phyloP scores from a whole-genome alignment of 768 basidiomycete species.

The Sporobolomyces phaffii region DNA sequence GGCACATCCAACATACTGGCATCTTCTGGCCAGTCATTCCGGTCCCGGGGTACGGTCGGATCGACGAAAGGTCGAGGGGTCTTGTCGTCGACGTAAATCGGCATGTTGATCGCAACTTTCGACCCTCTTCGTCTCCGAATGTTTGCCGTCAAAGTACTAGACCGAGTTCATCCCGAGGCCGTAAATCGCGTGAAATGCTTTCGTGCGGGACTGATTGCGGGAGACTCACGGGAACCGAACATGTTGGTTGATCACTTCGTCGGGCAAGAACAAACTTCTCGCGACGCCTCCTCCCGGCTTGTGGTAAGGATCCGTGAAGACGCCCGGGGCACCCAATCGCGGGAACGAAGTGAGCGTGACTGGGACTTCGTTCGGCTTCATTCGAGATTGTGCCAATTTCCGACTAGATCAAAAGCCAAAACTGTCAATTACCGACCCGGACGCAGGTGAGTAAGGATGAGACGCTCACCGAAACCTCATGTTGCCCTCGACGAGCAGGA shows the following conservation, averaged over 20 bases:
- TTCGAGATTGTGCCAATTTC: conserved; percentile 69
- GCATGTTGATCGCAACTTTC: conserved; percentile 91
- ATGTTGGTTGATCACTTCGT: conserved; percentile 95
- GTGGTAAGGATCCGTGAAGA: conserved; percentile 85
- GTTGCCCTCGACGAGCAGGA: conserved; percentile 82
- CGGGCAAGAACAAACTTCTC: conserved; percentile 86
- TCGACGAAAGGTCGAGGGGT: conserved; percentile 88
- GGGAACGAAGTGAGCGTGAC: conserved; percentile 94
- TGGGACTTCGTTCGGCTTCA: conserved; percentile 79
- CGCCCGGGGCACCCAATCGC: conserved; percentile 75
- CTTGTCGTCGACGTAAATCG: conserved; percentile 77
- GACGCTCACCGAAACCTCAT: conserved; percentile 78
- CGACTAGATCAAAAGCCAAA: conserved; percentile 54
- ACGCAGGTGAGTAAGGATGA: not conserved
- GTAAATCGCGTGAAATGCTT: too few relatives aligned
- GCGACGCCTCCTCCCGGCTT: conserved; percentile 77
- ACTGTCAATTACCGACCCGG: not conserved
- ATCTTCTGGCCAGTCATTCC: conserved; percentile 77
- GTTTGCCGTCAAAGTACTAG: conserved; percentile 92
- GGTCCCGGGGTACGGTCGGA: conserved; percentile 82
- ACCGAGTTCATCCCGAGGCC: conserved; percentile 28
- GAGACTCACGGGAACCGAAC: conserved; percentile 87
- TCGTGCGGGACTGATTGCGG: not conserved
- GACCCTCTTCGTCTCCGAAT: conserved; percentile 83
- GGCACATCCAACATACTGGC: conserved; percentile 63